Evolutionary conservation across 495 filamentous ascomycete species (phyloP).

Genomic region (Margaritispora aquatica): DNA sequence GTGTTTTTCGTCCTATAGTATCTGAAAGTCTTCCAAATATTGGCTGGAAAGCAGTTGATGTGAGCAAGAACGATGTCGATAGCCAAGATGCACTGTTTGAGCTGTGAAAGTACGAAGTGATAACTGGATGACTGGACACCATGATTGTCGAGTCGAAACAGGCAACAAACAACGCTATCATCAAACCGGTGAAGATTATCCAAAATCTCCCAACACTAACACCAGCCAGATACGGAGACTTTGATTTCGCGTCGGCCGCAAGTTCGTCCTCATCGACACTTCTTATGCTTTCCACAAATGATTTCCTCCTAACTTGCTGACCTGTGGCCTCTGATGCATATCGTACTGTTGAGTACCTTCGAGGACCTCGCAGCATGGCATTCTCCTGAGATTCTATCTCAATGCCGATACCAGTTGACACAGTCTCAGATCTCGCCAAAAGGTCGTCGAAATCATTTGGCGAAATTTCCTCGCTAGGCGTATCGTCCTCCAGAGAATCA

Average conservation of each 20-base stretch:
- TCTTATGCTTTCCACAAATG: conserved; percentile 6
- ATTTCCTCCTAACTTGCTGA: conserved; percentile 8
- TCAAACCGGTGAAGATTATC: conserved; percentile 44
- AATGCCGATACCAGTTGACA: conserved; percentile 27
- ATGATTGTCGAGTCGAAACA: conserved; percentile 74
- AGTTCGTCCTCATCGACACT: conserved; percentile 1
- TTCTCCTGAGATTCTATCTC: conserved; percentile 34
- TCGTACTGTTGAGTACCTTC: conserved; percentile 10
- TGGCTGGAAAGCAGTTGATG: conserved; percentile 67
- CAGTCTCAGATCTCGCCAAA: conserved; percentile 32
- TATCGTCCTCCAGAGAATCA: conserved; percentile 13
- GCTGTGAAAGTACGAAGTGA: conserved; percentile 70
- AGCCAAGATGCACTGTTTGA: conserved; percentile 77
- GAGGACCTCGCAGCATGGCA: conserved; percentile 26
- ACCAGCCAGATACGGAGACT: conserved; percentile 29
- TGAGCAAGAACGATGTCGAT: conserved; percentile 73
- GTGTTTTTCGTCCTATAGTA: conserved; percentile 61
- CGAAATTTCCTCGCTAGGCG: conserved; percentile 26
- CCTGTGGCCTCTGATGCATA: background rate
- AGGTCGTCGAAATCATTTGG: conserved; percentile 36
- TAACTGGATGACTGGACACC: conserved; percentile 76
- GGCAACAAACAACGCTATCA: conserved; percentile 19
- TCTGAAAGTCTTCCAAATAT: conserved; percentile 68
- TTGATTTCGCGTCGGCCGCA: conserved; percentile 4
- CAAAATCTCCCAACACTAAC: conserved; percentile 43